phyloP scores from a whole-genome alignment of 768 basidiomycete genomes.

The Podaxis mareebaensis region DNA sequence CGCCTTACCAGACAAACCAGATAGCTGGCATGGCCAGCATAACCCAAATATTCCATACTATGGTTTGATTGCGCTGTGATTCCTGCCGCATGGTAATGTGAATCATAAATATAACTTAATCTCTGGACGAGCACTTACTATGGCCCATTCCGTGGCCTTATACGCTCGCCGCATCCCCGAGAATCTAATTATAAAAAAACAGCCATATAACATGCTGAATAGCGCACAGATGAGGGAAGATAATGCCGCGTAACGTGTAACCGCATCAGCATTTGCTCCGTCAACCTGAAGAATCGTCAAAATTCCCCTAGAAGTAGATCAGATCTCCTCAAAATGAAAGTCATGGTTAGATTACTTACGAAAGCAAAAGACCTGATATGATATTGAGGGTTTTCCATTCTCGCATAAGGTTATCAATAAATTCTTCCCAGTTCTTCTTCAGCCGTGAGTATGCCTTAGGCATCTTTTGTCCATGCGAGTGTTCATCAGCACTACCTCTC shows the following conservation, averaged over 20 bases:
- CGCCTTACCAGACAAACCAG: constrained; percentile 18
- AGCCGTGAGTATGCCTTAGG: constrained; percentile 22
- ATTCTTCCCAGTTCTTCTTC: constrained; percentile 19
- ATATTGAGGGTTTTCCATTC: constrained; percentile 21
- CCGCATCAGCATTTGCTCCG: constrained; percentile 43
- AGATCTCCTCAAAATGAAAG: background rate
- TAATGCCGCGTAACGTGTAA: constrained; percentile 55
- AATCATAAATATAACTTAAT: background rate
- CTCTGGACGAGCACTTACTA: constrained; percentile 31
- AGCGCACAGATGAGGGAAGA: constrained; percentile 56
- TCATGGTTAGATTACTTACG: constrained; percentile 1
- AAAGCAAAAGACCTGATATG: constrained; percentile 17
- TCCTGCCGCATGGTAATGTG: constrained; percentile 35
- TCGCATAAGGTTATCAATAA: constrained; percentile 19
- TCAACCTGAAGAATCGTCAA: constrained; percentile 32
- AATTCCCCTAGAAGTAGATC: constrained; percentile 26
- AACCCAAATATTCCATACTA: constrained; percentile 62
- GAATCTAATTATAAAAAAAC: constrained; percentile 64
- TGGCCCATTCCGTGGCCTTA: constrained; percentile 61
- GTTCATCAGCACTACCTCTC: constrained; percentile 20
- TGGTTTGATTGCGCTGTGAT: constrained; percentile 36
- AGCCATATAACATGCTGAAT: constrained; percentile 63
- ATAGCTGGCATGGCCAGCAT: constrained; percentile 18
- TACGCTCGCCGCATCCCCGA: constrained; percentile 61
- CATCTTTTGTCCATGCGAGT: constrained; percentile 11